Conservation (phyloP, 2,329 filamentous ascomycete genomes). For the Plenodomus biglobosus region DNA sequence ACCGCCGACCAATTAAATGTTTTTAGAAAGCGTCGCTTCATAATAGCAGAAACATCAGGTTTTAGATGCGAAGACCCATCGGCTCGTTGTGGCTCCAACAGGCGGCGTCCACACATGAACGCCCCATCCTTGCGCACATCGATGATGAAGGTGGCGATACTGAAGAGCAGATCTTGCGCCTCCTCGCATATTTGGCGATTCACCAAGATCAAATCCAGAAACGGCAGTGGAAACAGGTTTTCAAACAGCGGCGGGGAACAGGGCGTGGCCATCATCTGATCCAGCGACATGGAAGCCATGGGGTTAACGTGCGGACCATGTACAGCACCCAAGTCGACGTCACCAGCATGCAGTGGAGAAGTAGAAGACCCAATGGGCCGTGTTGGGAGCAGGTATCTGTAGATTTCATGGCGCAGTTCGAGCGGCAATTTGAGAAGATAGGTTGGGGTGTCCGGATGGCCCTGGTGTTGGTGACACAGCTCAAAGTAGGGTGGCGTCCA, state of each 20-base stretch:
- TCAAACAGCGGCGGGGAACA: not conserved
- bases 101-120: slow-evolving; percentile 37
- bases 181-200: slow-evolving; percentile 33
- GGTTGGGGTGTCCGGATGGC: slow-evolving; percentile 32
- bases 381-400: slow-evolving; percentile 33
- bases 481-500: slow-evolving; percentile 29
- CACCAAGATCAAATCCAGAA: slow-evolving; percentile 27
- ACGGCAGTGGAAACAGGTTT: slow-evolving; percentile 20
- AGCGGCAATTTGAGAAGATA: slow-evolving; percentile 37
- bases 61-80: slow-evolving; percentile 28
- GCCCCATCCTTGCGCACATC: slow-evolving; percentile 37
- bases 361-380: slow-evolving; percentile 30
- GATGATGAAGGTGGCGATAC: slow-evolving; percentile 32
- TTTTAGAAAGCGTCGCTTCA: slow-evolving; percentile 27
- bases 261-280: no score
- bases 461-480: slow-evolving; percentile 31
- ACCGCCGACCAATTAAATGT: slow-evolving; percentile 32
- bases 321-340: not conserved
- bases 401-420: slow-evolving; percentile 36
- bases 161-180: slow-evolving; percentile 34
- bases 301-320: not conserved
- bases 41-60: slow-evolving; percentile 17
- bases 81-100: slow-evolving; percentile 31
- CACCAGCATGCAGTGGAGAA: not conserved
- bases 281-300: not conserved